These are phyloP conservation scores for Cavenderia fasciculata DNA, from an alignment of 78 protist genomes.

Conservation along the genomic window DNA sequence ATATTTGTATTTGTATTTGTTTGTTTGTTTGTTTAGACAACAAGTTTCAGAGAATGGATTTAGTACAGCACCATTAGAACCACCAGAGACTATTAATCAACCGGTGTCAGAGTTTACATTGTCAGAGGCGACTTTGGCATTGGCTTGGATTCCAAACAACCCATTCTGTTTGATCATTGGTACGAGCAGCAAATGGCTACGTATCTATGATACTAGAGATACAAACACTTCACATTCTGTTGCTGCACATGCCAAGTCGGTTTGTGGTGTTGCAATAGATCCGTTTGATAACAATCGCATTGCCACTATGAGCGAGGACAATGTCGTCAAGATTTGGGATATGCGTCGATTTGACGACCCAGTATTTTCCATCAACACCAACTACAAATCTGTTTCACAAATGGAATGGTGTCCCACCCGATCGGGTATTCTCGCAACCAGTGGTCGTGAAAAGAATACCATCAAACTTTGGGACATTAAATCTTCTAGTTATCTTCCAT, in stretches of 20 bases:
- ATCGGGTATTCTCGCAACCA: slow-evolving; percentile 72
- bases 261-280: slow-evolving; percentile 54
- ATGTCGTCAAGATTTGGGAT: slow-evolving; percentile 78
- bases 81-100: slow-evolving; percentile 47
- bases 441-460: slow-evolving; percentile 43
- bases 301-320: slow-evolving; percentile 74
- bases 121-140: slow-evolving; percentile 74
- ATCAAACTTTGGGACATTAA: slow-evolving; percentile 75
- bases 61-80: slow-evolving; percentile 28
- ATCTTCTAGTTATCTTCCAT: too few species aligned
- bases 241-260: slow-evolving; percentile 65
- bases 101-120: slow-evolving; percentile 72
- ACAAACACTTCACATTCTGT: slow-evolving; percentile 59
- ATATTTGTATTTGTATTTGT: background rate
- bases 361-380: slow-evolving; percentile 43
- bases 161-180: slow-evolving; percentile 50
- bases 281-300: slow-evolving; percentile 74
- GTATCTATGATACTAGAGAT: slow-evolving; percentile 67
- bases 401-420: slow-evolving; percentile 84
- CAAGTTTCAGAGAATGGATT: slow-evolving; percentile 71
- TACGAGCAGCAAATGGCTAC: slow-evolving; percentile 78
- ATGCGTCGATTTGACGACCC: slow-evolving; percentile 72
- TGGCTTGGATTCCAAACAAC: slow-evolving; percentile 71
- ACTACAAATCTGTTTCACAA: slow-evolving; percentile 71
- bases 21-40: background rate